phyloP scores from a whole-genome alignment of 495 filamentous ascomycete species.

The Barbatosphaeria neglecta region DNA sequence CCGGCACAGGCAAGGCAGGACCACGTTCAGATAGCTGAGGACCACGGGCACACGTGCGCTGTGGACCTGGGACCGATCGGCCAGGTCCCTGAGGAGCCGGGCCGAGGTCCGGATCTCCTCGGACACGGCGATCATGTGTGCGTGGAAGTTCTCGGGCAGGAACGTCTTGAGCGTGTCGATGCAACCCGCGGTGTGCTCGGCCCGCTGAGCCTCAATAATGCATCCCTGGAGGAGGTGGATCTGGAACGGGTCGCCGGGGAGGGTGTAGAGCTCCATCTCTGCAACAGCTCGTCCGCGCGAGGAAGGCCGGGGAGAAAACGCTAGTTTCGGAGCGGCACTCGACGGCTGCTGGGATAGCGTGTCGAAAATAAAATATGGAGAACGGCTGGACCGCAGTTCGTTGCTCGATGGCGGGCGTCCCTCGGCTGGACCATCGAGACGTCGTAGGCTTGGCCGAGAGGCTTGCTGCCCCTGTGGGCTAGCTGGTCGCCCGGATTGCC shows the following conservation, averaged over 20 bases:
- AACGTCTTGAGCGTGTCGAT: slow-evolving; percentile 29
- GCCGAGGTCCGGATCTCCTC: slow-evolving; percentile 29
- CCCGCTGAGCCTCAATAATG: slow-evolving; percentile 32
- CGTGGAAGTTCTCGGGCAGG: slow-evolving; percentile 27
- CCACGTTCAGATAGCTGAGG: slow-evolving; percentile 37
- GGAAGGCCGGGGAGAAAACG: not conserved
- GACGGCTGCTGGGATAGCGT: not conserved
- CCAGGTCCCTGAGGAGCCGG: slow-evolving; percentile 37
- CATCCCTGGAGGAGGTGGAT: slow-evolving; percentile 31
- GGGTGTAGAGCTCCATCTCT: slow-evolving; percentile 10
- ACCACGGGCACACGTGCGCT: slow-evolving; percentile 31
- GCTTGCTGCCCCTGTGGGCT: not conserved
- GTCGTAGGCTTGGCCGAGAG: not conserved
- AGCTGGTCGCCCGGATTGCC: not conserved
- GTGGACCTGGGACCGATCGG: slow-evolving; percentile 39
- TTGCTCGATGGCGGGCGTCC: not conserved
- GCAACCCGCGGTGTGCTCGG: slow-evolving; percentile 23
- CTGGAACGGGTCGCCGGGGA: slow-evolving; percentile 6
- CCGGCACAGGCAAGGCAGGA: slow-evolving; percentile 37
- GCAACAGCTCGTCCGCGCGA: not conserved
- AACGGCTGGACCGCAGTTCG: not conserved
- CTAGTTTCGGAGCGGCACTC: not conserved
- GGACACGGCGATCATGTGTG: slow-evolving; percentile 28
- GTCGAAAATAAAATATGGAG: not conserved
- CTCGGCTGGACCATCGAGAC: not conserved